A percentile compares a stretch with the other conserved stretches of the same genome.
phyloP scores from a whole-genome alignment of 495 filamentous ascomycete genomes.

The Neurospora sp. region DNA sequence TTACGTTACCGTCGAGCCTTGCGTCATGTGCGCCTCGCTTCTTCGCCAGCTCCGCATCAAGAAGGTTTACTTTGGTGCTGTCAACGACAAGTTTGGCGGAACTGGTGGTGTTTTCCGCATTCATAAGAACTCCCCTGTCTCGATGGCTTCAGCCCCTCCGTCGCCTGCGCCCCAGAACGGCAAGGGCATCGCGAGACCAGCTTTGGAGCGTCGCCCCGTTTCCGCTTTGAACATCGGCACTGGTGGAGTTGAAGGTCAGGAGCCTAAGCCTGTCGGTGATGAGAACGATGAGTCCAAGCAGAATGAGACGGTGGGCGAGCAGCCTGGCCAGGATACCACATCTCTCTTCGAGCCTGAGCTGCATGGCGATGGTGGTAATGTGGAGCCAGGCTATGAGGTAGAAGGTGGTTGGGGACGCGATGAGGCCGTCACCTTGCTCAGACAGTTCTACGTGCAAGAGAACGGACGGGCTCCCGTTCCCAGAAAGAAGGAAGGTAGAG shows the following conservation, averaged over 20 bases:
- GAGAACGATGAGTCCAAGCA: conserved; percentile 2
- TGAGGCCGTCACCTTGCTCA: conserved; percentile 80
- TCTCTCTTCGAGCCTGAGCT: conserved; percentile 4
- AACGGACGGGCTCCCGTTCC: conserved; percentile 61
- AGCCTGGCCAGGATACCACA: neutral
- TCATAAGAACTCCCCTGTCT: conserved; percentile 56
- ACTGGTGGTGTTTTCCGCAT: conserved; percentile 84
- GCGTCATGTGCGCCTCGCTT: conserved; percentile 95
- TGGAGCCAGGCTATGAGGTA: conserved; percentile 67
- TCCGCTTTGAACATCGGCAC: conserved; percentile 5
- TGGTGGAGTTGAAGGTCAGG: neutral
- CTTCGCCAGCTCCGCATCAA: conserved; percentile 74
- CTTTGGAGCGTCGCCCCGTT: conserved; percentile 13
- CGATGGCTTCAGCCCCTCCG: conserved; percentile 14
- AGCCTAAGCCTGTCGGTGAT: neutral
- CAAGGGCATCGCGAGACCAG: conserved; percentile 19
- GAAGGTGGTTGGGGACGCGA: conserved; percentile 75
- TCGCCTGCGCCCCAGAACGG: conserved; percentile 19
- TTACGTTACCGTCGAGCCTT: conserved; percentile 96
- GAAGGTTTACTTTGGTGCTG: conserved; percentile 85
- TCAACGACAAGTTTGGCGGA: conserved; percentile 92
- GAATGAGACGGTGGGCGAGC: neutral
- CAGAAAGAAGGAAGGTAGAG: conserved; percentile 43
- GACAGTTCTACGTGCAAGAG: conserved; percentile 94
- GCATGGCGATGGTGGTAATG: conserved; percentile 31